These are phyloP conservation scores for Teunomyces atbi DNA, from an alignment of 805 yeast genomes.

Conservation along the genomic window DNA sequence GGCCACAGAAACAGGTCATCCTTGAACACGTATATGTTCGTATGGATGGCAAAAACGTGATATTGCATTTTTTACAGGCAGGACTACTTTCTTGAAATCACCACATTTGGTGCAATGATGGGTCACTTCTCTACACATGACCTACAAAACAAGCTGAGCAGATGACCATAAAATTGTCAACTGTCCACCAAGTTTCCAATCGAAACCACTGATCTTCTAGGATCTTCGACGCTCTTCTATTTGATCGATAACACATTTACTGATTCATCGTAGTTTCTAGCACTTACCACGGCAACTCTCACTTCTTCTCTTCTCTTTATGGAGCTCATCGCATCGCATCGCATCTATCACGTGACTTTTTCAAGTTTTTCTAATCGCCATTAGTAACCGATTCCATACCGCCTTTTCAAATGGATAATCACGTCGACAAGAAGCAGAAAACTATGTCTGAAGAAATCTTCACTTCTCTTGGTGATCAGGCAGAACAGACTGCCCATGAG, in stretches of 20 bases:
- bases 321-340: neutral
- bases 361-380: neutral
- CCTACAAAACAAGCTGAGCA: too few species aligned
- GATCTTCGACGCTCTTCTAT: too few species aligned
- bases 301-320: neutral
- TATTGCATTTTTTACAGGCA: neutral
- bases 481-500: conserved; percentile 23
- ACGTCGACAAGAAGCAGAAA: conserved; percentile 13
- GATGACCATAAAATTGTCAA: too few species aligned
- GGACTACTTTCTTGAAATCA: too few species aligned
- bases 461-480: conserved; percentile 42
- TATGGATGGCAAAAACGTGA: neutral
- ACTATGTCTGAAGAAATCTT: conserved; percentile 19
- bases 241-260: too few species aligned
- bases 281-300: neutral
- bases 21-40: neutral
- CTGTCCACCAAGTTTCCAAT: too few species aligned
- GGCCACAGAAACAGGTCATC: too few species aligned
- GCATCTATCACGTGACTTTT: conserved; percentile 7
- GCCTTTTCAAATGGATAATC: conserved; percentile 7
- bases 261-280: too few species aligned
- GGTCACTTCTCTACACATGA: too few species aligned
- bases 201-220: too few species aligned
- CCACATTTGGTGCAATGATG: too few species aligned
- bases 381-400: neutral